Conservation (phyloP, 1,284 basidiomycete species). For the Neotropicomus parvogracilis region DNA sequence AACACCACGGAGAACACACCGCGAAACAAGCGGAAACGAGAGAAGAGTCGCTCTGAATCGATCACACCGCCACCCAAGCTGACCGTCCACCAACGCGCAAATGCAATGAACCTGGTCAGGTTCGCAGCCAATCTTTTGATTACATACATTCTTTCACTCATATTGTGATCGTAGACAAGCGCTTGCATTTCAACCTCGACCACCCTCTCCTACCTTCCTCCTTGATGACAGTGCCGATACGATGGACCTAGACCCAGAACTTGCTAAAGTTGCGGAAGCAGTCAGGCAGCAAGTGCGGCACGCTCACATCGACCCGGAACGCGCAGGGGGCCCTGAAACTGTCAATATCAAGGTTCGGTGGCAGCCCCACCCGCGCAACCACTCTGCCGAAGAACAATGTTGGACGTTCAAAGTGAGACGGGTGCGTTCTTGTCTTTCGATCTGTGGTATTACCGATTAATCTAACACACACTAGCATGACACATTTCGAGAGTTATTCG, state of each 20-base stretch:
- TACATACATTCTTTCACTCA: conserved; percentile 13
- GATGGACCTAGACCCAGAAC: conserved; percentile 56
- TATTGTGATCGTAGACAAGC: conserved; percentile 40
- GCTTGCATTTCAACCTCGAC: conserved; percentile 39
- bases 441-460: background rate
- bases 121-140: conserved; percentile 29
- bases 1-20: conserved; percentile 15
- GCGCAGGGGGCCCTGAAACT: conserved; percentile 38
- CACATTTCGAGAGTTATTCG: conserved; percentile 57
- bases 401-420: conserved; percentile 56
- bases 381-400: conserved; percentile 35
- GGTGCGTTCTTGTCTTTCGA: conserved; percentile 37
- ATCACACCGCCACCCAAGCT: conserved; percentile 70
- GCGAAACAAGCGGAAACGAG: conserved; percentile 41
- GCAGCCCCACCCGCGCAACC: conserved; percentile 58
- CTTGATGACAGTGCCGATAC: conserved; percentile 49
- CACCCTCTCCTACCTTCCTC: conserved; percentile 42
- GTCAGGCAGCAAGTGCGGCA: conserved; percentile 27
- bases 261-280: conserved; percentile 49
- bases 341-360: conserved; percentile 57
- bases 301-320: conserved; percentile 21
- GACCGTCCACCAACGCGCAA: conserved; percentile 46
- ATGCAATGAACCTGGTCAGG: conserved; percentile 57
- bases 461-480: conserved; percentile 46
- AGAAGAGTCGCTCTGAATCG: conserved; percentile 59